Base-by-base conservation (phyloP, 495 filamentous ascomycete genomes). In the Podospora australis region DNA sequence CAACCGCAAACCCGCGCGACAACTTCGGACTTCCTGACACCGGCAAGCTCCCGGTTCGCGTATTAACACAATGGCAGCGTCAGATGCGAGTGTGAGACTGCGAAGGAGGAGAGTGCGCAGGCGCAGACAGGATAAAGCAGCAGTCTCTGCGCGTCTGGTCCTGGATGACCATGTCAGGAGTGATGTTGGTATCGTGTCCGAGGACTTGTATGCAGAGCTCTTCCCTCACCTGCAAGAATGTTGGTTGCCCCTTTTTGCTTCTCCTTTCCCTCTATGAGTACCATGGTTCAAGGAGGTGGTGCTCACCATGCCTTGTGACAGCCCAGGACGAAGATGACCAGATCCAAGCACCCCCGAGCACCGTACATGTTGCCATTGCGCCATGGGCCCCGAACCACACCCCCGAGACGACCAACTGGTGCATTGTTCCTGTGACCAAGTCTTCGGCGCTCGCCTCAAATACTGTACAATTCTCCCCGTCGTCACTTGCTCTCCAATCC, bases 161-260 rank as follows among this genome's bases (percentile, higher is more conserved):
- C 73, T 91, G 26, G 88, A 95, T 58, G 82, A 86, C 58, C 84
- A 90, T 66, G 71, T 95, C 55, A 88, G 83, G 68, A 88, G 86
- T n/a, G 88, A 94, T 52, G 78, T 89, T 24, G 92, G 88, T 39
- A 79, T 92, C 36, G 61, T 98, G 42, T 94, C 90, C 14, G 84
- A 90, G 56, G 87, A 95, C 63, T 74, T 98, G 26, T 88, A 86
- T 49, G 72, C 74, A 23, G 85, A 94, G 60, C 75, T 96, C 35
- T 95, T 95, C 59, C 86, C 82, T 20, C 73, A 77, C 47, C 60
- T 62, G 17, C 55, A 49, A n/a, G 38, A 56, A 16, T 16, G 58
- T 60, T 34, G 14, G 57, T 58, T 23, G 23, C 2, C 44, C 21
- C 19, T 14, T 34, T 44, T 6, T 30, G n/a, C n/a, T n/a, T n/a